Conservation (phyloP, 495 filamentous ascomycete species). For the Saxispiralis lemnorum region DNA sequence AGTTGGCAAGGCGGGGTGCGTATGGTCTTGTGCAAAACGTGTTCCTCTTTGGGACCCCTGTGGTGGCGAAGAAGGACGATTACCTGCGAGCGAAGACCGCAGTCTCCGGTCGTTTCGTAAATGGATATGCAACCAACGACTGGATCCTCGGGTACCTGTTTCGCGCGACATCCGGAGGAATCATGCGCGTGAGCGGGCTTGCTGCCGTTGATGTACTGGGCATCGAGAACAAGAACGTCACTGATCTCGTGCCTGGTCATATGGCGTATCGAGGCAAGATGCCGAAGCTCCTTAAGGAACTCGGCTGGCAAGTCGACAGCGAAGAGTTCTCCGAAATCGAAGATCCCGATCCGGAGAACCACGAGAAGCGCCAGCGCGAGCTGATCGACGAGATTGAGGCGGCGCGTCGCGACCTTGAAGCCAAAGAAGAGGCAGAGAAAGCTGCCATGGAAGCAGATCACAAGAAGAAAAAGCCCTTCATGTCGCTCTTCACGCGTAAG, state of each 20-base stretch:
- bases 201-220: conserved; percentile 63
- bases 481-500: conserved; percentile 23
- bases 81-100: conserved; percentile 64
- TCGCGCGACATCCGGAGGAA: conserved; percentile 80
- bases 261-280: conserved; percentile 93
- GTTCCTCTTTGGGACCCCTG: conserved; percentile 79
- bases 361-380: conserved; percentile 72
- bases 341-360: conserved; percentile 89
- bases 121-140: conserved; percentile 84
- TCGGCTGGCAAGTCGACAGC: conserved; percentile 75
- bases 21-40: conserved; percentile 86
- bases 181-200: conserved; percentile 80
- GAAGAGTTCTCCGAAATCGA: conserved; percentile 96
- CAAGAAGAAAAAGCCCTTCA: conserved; percentile 47
- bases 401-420: conserved; percentile 67
- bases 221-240: conserved; percentile 80
- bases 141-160: conserved; percentile 97
- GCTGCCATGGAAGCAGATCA: conserved; percentile 29
- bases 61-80: conserved; percentile 85
- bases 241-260: conserved; percentile 72
- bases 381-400: conserved; percentile 94
- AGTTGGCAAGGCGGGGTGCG: conserved; percentile 76
- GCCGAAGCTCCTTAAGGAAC: conserved; percentile 64
- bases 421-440: conserved; percentile 45
- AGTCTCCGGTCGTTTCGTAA: conserved; percentile 80